These are phyloP conservation scores for Pseudoneurospora amorphoporcata DNA, from an alignment of 495 filamentous ascomycete species.

Conservation along the genomic window DNA sequence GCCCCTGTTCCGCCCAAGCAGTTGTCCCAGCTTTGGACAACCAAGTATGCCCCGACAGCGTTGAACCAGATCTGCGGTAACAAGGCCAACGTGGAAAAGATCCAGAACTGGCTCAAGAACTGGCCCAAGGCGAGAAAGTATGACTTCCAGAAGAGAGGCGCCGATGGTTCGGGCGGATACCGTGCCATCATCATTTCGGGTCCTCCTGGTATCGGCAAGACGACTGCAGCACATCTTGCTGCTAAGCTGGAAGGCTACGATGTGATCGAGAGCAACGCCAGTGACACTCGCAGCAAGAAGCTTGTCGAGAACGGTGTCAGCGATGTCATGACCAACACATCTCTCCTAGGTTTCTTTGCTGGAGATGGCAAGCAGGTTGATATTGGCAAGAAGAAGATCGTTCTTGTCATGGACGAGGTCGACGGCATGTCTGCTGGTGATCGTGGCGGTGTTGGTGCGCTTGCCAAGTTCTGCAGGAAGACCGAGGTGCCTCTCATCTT, in stretches of 20 bases:
- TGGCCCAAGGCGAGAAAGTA: constrained; percentile 67
- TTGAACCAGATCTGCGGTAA: constrained; percentile 91
- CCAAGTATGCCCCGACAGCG: constrained; percentile 82
- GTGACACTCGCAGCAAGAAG: constrained; percentile 96
- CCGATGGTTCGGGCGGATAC: constrained; percentile 67
- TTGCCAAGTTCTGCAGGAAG: constrained; percentile 90
- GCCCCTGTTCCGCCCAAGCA: constrained; percentile 30
- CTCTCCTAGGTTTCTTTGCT: constrained; percentile 86
- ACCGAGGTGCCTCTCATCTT: constrained; percentile 90
- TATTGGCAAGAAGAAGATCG: constrained; percentile 73
- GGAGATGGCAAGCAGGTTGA: constrained; percentile 72
- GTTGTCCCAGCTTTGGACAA: constrained; percentile 78
- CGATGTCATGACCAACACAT: constrained; percentile 88
- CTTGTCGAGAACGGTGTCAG: constrained; percentile 77
- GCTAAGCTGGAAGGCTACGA: constrained; percentile 91
- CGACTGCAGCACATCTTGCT: constrained; percentile 88
- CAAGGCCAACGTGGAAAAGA: constrained; percentile 78
- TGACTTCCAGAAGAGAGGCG: constrained; percentile 66
- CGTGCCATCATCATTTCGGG: constrained; percentile 89
- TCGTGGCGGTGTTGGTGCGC: constrained; percentile 86
- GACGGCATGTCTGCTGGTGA: constrained; percentile 99
- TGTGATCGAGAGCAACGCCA: constrained; percentile 88
- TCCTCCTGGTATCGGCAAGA: constrained; percentile 95
- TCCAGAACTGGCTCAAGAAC: constrained; percentile 74
- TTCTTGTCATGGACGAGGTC: constrained; percentile 98